Evolutionary conservation across 1,284 basidiomycete species (phyloP), one percentile per base, ranked within the genome.

Genomic region (Flammula alnicola): DNA sequence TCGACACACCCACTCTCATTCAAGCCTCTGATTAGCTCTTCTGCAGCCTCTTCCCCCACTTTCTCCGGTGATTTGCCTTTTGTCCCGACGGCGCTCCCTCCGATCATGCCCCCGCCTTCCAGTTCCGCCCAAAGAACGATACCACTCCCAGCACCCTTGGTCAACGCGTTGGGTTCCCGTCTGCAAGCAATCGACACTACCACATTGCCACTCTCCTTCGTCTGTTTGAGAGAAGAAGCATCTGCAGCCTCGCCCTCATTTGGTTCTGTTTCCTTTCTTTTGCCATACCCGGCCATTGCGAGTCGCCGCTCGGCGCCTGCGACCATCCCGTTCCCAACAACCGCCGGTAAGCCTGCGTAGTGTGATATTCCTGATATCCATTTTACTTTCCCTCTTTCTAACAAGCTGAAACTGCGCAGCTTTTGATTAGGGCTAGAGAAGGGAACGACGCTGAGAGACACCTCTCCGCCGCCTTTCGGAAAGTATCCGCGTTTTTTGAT

Each of bases 41-140:
- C 59, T 3, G 82, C 86, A 22, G 88, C 87, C 47, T 77, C 74
- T 30, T 73, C 67, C 5, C 84, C 87, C 8, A 86, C 77, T 2
- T 59, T 54, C 31, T 65, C 64, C 0, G 82, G 71, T 12, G 71
- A 62, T 38, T 69, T 65, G 12, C 72, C 70, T 56, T 80, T 83
- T 23, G 62, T 65, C 3, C 85, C 84, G 19, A 87, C 68, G 2
- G 83, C 80, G 55, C 80, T 84, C 2, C 84, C 86, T 2, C 80
- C 84, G 29, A 89, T 69, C 14, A 83, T 61, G 39, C 84, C 86
- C 0, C 86, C 86, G 5, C 71, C 72, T 27, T 78, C 76, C 10
- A 86, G 78, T 62, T 86, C 81, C 0, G 87, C 88, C 83, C 84
- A 88, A 8, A 90, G 63, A 1, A 88, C 70, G 46, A 89, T 79